phyloP scores from a whole-genome alignment of 1,284 basidiomycete genomes.

The Trichosporon faecale region DNA sequence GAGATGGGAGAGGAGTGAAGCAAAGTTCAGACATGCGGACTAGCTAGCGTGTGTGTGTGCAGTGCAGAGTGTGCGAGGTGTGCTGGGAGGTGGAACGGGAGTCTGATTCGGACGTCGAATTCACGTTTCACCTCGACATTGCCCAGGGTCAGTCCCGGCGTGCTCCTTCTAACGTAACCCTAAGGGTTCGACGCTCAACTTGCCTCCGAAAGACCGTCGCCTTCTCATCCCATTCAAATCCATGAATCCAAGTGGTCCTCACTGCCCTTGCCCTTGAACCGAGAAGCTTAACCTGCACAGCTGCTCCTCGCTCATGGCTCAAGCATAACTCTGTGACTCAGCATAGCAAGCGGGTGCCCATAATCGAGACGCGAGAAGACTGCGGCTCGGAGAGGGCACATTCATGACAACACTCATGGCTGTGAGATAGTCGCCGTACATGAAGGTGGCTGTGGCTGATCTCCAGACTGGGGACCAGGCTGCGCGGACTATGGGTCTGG shows the following conservation, averaged over 20 bases:
- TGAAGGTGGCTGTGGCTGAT: neutral
- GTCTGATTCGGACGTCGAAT: neutral
- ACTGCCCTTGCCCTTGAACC: neutral
- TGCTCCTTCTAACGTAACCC: neutral
- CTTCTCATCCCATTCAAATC: neutral
- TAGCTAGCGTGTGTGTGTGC: neutral
- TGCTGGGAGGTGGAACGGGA: neutral
- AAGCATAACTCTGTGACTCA: neutral
- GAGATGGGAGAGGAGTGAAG: neutral
- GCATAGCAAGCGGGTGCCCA: neutral
- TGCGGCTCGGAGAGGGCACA: neutral
- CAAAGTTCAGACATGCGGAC: neutral
- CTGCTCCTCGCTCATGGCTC: neutral
- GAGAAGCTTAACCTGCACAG: neutral
- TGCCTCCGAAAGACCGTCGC: neutral
- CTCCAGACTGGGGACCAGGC: neutral
- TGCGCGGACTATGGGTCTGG: neutral
- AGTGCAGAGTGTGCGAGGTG: neutral
- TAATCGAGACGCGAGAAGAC: neutral
- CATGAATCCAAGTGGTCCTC: neutral
- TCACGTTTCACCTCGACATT: slow-evolving; percentile 1
- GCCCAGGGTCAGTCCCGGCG: neutral
- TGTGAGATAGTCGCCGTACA: neutral
- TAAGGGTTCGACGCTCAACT: neutral
- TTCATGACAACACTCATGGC: neutral